Percentiles rank a stretch among this genome's conserved stretches.
These are phyloP conservation scores for Microcyclospora pomicola DNA, from an alignment of 2,329 filamentous ascomycete species.

Conservation along the genomic window DNA sequence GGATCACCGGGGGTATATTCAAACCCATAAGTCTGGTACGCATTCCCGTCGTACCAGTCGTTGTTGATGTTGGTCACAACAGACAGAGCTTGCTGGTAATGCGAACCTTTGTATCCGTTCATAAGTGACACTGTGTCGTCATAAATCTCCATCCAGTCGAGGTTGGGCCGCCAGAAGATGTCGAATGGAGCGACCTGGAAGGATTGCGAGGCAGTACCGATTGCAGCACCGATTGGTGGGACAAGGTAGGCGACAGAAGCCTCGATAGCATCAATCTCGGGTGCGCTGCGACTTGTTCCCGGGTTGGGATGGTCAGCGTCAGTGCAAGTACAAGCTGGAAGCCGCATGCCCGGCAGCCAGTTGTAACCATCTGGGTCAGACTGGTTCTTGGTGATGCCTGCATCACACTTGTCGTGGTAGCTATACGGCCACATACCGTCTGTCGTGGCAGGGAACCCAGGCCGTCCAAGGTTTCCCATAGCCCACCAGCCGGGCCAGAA, in stretches of 20 bases:
- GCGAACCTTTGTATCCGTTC: conserved; percentile 48
- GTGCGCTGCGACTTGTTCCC: conserved; percentile 51
- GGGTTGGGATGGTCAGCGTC: conserved; percentile 51
- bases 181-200: conserved; percentile 58
- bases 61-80: conserved; percentile 49
- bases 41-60: conserved; percentile 51
- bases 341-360: conserved; percentile 53
- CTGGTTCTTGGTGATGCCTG: conserved; percentile 59
- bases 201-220: conserved; percentile 47
- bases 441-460: conserved; percentile 55
- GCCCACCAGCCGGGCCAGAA: conserved; percentile 68
- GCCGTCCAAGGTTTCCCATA: conserved; percentile 58
- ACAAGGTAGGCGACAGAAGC: conserved; percentile 45
- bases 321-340: conserved; percentile 54
- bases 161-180: conserved; percentile 48
- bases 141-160: conserved; percentile 52
- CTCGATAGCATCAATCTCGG: conserved; percentile 61
- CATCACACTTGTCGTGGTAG: conserved; percentile 54
- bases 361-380: conserved; percentile 53
- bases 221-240: conserved; percentile 31
- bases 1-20: conserved; percentile 45
- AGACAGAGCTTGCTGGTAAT: conserved; percentile 50
- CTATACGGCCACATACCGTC: conserved; percentile 65
- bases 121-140: conserved; percentile 42
- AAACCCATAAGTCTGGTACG: conserved; percentile 49